phyloP scores from a whole-genome alignment of 2,329 filamentous ascomycete species.

The Pyrenophora seminiperda region DNA sequence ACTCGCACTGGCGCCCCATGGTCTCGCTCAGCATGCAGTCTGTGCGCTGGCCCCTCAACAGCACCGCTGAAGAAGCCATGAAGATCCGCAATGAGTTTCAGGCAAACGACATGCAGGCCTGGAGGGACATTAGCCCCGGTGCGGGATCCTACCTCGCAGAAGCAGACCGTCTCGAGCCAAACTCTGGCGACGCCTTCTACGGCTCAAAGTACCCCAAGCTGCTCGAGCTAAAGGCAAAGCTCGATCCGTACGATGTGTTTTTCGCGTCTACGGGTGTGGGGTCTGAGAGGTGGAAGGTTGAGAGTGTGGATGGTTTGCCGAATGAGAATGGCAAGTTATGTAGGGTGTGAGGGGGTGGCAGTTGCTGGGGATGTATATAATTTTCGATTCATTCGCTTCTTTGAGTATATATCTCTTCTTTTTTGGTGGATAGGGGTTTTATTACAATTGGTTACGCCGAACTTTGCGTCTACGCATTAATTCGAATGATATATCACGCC shows the following conservation, averaged over 20 bases:
- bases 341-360: conserved; percentile 21
- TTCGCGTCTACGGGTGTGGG: conserved; percentile 42
- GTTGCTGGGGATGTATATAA: not conserved
- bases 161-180: conserved; percentile 40
- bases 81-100: conserved; percentile 36
- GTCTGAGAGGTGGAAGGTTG: conserved; percentile 43
- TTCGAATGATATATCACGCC: too few species aligned
- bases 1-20: conserved; percentile 36
- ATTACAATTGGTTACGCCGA: too few species aligned
- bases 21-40: conserved; percentile 38
- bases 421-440: too few species aligned
- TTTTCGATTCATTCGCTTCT: not conserved
- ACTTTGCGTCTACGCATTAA: too few species aligned
- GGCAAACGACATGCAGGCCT: conserved; percentile 35
- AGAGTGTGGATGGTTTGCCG: conserved; percentile 41
- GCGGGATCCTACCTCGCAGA: conserved; percentile 40
- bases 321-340: conserved; percentile 47
- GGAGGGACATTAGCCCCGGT: conserved; percentile 41
- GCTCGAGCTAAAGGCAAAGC: conserved; percentile 37
- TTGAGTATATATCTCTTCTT: too few species aligned
- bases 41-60: conserved; percentile 42
- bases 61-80: conserved; percentile 32
- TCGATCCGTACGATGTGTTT: conserved; percentile 45
- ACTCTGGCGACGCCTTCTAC: conserved; percentile 42
- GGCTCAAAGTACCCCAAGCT: conserved; percentile 41